Evolutionary conservation across 805 yeast genomes (phyloP).

Genomic region (Ogataea saltuana): DNA sequence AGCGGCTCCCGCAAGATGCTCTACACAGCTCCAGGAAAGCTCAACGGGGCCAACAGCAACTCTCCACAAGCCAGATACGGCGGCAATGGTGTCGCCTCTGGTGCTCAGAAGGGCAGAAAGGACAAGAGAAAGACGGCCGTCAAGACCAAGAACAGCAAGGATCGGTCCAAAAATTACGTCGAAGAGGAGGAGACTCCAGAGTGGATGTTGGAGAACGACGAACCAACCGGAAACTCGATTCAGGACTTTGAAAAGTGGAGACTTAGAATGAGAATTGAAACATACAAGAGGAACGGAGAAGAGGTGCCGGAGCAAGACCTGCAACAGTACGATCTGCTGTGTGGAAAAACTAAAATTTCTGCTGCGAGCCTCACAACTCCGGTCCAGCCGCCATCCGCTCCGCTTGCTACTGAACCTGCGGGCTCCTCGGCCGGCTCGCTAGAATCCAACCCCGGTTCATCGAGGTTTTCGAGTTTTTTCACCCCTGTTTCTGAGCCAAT

Average conservation of each 20-base stretch:
- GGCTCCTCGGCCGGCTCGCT: slow-evolving; percentile 7
- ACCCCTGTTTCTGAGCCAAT: slow-evolving; percentile 25
- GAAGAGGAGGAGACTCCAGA: slow-evolving; percentile 38
- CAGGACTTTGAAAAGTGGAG: slow-evolving; percentile 64
- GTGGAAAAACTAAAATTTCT: slow-evolving; percentile 6
- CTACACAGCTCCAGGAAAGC: slow-evolving; percentile 19
- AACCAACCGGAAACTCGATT: slow-evolving; percentile 49
- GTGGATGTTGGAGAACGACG: slow-evolving; percentile 41
- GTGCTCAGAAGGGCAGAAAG: slow-evolving; percentile 14
- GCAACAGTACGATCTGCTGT: slow-evolving; percentile 23
- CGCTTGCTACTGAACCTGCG: slow-evolving; percentile 6
- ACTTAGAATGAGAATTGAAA: slow-evolving; percentile 51
- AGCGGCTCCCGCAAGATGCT: slow-evolving; percentile 38
- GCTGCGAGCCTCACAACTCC: background rate
- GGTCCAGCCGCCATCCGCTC: background rate
- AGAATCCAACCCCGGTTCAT: slow-evolving; percentile 12
- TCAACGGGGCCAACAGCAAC: slow-evolving; percentile 3
- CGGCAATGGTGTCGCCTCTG: slow-evolving; percentile 5
- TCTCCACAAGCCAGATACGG: slow-evolving; percentile 11
- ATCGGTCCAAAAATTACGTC: slow-evolving; percentile 5
- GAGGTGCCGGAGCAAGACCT: slow-evolving; percentile 31
- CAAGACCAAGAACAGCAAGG: slow-evolving; percentile 16
- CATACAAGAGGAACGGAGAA: slow-evolving; percentile 48
- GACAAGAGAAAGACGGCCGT: slow-evolving; percentile 21
- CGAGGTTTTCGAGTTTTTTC: slow-evolving; percentile 32